Percentiles rank a stretch among this genome's conserved stretches.
Evolutionary conservation across 768 basidiomycete genomes (phyloP).

Genomic region (Suillus tomentosus): DNA sequence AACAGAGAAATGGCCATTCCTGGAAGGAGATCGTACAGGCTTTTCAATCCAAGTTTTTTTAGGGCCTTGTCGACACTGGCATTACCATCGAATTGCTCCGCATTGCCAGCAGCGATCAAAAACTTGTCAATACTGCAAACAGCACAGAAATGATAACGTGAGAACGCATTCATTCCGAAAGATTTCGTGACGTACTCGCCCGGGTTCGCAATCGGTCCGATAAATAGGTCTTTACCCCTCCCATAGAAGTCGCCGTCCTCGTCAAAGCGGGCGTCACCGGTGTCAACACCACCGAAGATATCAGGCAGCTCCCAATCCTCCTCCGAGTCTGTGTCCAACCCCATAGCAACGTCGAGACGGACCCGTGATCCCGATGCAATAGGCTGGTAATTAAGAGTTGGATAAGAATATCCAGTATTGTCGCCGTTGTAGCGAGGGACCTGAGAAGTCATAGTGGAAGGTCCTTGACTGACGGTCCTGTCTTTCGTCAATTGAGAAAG

Average conservation of each 20-base stretch:
- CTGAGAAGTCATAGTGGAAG: background rate
- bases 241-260: conserved; percentile 50
- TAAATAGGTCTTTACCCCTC: conserved; percentile 45
- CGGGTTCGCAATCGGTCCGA: conserved; percentile 46
- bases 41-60: conserved; percentile 50
- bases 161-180: background rate
- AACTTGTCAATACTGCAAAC: conserved; percentile 49
- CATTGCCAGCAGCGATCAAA: conserved; percentile 54
- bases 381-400: background rate
- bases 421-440: background rate
- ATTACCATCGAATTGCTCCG: conserved; percentile 60
- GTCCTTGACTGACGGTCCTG: background rate
- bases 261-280: conserved; percentile 37
- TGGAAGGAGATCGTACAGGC: conserved; percentile 49
- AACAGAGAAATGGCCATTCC: conserved; percentile 64
- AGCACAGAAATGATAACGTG: conserved; percentile 8
- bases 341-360: conserved; percentile 1
- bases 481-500: background rate
- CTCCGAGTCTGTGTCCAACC: background rate
- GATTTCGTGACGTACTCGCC: conserved; percentile 45
- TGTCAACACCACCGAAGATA: too few relatives aligned
- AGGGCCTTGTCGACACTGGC: conserved; percentile 60
- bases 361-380: conserved; percentile 25
- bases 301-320: background rate
- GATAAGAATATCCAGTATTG: background rate